Conservation (phyloP, 1,284 basidiomycete species). For the Cerrena zonata region DNA sequence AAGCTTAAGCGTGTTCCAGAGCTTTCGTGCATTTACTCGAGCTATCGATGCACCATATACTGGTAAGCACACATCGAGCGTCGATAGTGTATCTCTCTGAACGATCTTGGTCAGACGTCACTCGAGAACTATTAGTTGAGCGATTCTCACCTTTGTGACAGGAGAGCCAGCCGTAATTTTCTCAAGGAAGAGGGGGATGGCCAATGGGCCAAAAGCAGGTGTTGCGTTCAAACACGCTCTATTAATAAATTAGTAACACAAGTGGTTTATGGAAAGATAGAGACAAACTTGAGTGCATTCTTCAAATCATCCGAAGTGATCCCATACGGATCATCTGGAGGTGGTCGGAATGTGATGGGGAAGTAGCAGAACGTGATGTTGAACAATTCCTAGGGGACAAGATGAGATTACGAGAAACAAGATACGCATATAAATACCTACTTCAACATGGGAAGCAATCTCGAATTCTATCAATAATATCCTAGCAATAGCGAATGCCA, state of each 20-base stretch:
- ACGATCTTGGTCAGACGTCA: not conserved
- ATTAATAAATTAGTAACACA: conserved; percentile 4
- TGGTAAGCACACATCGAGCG: conserved; percentile 71
- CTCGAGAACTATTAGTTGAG: not conserved
- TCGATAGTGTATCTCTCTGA: conserved; percentile 78
- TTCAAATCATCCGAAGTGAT: conserved; percentile 88
- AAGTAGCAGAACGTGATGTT: conserved; percentile 98
- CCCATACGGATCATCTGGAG: conserved; percentile 90
- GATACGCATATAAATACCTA: conserved; percentile 29
- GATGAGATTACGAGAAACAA: not conserved
- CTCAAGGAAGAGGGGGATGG: conserved; percentile 86
- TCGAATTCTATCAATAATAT: conserved; percentile 88
- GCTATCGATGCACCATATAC: conserved; percentile 70
- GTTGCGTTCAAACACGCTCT: conserved; percentile 70
- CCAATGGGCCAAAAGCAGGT: conserved; percentile 78
- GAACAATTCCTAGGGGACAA: conserved; percentile 69
- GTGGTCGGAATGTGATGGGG: conserved; percentile 94
- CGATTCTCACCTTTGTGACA: conserved; percentile 64
- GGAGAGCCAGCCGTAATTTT: conserved; percentile 85
- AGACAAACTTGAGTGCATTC: conserved; percentile 56
- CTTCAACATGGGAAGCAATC: conserved; percentile 69
- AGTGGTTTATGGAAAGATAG: not conserved
- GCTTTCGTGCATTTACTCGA: conserved; percentile 58
- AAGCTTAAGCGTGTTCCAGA: conserved; percentile 85
- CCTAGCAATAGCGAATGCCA: conserved; percentile 83